Percentiles rank a stretch among this genome's conserved stretches.
Evolutionary conservation across 805 yeast species (phyloP).

Genomic region (Candida ficus): DNA sequence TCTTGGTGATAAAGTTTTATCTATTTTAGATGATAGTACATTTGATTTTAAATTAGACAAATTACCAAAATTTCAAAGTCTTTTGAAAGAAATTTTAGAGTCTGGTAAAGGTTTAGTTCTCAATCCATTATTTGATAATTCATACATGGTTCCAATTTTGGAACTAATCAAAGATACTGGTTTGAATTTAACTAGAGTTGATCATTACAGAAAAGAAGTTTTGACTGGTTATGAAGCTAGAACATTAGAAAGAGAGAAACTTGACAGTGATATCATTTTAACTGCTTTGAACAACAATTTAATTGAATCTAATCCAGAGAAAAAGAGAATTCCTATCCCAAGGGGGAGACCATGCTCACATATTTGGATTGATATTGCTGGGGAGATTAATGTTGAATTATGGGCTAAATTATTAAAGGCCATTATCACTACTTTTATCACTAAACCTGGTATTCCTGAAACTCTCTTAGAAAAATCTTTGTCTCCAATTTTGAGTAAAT

Average conservation of each 20-base stretch:
- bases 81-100: conserved; percentile 35
- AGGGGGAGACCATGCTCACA: conserved; percentile 56
- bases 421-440: conserved; percentile 39
- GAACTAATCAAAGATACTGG: conserved; percentile 43
- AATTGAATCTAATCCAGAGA: conserved; percentile 8
- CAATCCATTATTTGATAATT: conserved; percentile 50
- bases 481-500: conserved; percentile 12
- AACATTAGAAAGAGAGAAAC: conserved; percentile 59
- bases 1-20: conserved; percentile 24
- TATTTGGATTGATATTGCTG: conserved; percentile 67
- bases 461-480: conserved; percentile 20
- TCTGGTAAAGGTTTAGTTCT: conserved; percentile 50
- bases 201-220: conserved; percentile 43
- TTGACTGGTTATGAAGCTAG: conserved; percentile 72
- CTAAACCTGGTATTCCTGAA: conserved; percentile 50
- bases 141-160: conserved; percentile 57
- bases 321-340: conserved; percentile 41
- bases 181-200: conserved; percentile 46
- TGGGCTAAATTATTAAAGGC: conserved; percentile 57
- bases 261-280: conserved; percentile 58
- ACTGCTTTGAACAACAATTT: conserved; percentile 15
- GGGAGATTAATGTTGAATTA: conserved; percentile 49
- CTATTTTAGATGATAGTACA: conserved; percentile 22
- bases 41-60: conserved; percentile 34
- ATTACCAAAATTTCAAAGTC: conserved; percentile 42